Evolutionary conservation across 805 yeast species (phyloP), one percentile per base, ranked within the genome.

Genomic region (Cyberlindnera subsufficiens): DNA sequence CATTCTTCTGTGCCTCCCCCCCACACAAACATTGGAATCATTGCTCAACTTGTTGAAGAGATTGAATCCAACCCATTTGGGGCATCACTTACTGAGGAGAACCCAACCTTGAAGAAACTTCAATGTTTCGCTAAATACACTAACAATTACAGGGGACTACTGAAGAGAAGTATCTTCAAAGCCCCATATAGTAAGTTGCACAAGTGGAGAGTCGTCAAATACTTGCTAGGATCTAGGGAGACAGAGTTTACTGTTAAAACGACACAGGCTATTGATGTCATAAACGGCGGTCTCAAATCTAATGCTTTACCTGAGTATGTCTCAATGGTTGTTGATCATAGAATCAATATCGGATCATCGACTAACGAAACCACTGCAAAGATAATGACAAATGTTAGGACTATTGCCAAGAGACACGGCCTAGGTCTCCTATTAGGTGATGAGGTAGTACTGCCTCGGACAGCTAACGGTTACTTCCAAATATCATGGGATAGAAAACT

Each of bases 1-100:
- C 89, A 82, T 53, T 75, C 86, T 0, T 78, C 85, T 9, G 58
- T 72, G 30, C 88, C 89, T 2, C 86, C 86, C 0, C 77, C 72
- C 37, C 86, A 82, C 57, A 82, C 89, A 3, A 71, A 80, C 9
- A 81, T 85, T 58, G 91, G 88, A 3, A 68, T 83, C 20, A 60
- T 77, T 46, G 66, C 83, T 3, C 75, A 78, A 47, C 63, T 82
- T 40, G 64, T 78, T 16, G 55, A 61, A 11, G 51, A 55, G 34
- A 68, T 82, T 35, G 90, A 85, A 57, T 59, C 63, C 16, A 72
- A 72, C 41, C 80, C 78, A 13, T 79, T 65, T 54, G 55, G 61
- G 15, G 67, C 80, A 1, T 46, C 60, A 8, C 60, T 84, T 18
- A 58, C 71, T 10, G 49, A 59, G 3, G 37, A 30, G 13, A 82